A percentile compares a stretch with the other conserved stretches of the same genome.
phyloP scores from a whole-genome alignment of 768 basidiomycete genomes.

The Suillus discolor region DNA sequence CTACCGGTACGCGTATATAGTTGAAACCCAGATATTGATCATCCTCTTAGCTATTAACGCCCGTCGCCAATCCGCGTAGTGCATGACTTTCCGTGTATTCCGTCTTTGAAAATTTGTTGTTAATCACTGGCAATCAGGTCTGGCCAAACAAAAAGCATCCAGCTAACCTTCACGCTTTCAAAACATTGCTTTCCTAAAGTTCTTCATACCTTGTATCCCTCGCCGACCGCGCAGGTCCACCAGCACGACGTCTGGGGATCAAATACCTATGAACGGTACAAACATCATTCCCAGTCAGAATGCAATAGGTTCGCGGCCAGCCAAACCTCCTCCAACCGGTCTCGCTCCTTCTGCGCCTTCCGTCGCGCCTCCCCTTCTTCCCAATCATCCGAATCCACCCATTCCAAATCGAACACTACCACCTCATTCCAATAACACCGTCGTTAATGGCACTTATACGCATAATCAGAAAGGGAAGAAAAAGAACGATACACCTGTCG shows the following conservation, averaged over 20 bases:
- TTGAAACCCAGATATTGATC: background rate
- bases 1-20: background rate
- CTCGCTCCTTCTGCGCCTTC: slow-evolving; percentile 65
- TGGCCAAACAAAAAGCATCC: slow-evolving; percentile 8
- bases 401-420: slow-evolving; percentile 35
- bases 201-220: slow-evolving; percentile 32
- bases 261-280: slow-evolving; percentile 50
- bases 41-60: background rate
- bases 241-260: slow-evolving; percentile 26
- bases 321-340: slow-evolving; percentile 57
- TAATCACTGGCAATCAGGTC: slow-evolving; percentile 2
- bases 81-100: background rate
- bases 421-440: slow-evolving; percentile 25
- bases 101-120: slow-evolving; percentile 3
- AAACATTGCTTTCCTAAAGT: slow-evolving; percentile 27
- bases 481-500: slow-evolving; percentile 64
- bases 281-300: slow-evolving; percentile 25
- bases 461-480: slow-evolving; percentile 63
- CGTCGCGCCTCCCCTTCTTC: slow-evolving; percentile 57
- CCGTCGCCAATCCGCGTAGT: background rate
- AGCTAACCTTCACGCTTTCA: slow-evolving; percentile 14
- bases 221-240: slow-evolving; percentile 26
- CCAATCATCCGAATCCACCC: slow-evolving; percentile 44
- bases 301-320: slow-evolving; percentile 40
- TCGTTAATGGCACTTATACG: slow-evolving; percentile 29